Evolutionary conservation across 2,329 filamentous ascomycete genomes (phyloP).

Genomic region (Cytospora schulzeri): DNA sequence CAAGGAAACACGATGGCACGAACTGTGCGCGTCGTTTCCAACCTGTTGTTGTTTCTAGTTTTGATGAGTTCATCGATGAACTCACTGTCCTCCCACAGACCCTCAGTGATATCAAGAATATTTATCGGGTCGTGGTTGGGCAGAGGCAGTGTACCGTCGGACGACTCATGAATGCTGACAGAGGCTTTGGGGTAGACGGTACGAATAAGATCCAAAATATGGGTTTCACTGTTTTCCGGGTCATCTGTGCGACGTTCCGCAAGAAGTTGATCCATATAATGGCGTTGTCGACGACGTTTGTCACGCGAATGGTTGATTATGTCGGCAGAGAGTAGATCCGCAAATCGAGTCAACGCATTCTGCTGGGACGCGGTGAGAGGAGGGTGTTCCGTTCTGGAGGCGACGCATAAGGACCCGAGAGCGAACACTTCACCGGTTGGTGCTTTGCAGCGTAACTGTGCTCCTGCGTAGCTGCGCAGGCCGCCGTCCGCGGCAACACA

Average conservation of each 20-base stretch:
- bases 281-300: conserved; percentile 44
- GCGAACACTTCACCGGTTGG: conserved; percentile 43
- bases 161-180: background rate
- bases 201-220: conserved; percentile 23
- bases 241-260: conserved; percentile 23
- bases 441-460: conserved; percentile 42
- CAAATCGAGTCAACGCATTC: conserved; percentile 33
- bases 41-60: conserved; percentile 37
- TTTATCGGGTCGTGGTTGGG: conserved; percentile 31
- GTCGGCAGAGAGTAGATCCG: conserved; percentile 43
- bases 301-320: conserved; percentile 41
- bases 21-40: conserved; percentile 30
- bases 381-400: conserved; percentile 39
- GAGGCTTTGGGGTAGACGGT: background rate
- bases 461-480: conserved; percentile 45
- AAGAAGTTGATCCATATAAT: conserved; percentile 41
- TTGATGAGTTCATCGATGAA: conserved; percentile 43
- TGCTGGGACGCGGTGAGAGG: conserved; percentile 37
- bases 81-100: conserved; percentile 47
- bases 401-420: conserved; percentile 47
- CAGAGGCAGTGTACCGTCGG: conserved; percentile 7
- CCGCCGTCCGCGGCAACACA: conserved; percentile 45
- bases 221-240: background rate
- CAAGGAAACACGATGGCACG: conserved; percentile 43
- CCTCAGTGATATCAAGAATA: conserved; percentile 38